phyloP scores from a whole-genome alignment of 371 early-diverging fungal species.

The Mortierella sp. region DNA sequence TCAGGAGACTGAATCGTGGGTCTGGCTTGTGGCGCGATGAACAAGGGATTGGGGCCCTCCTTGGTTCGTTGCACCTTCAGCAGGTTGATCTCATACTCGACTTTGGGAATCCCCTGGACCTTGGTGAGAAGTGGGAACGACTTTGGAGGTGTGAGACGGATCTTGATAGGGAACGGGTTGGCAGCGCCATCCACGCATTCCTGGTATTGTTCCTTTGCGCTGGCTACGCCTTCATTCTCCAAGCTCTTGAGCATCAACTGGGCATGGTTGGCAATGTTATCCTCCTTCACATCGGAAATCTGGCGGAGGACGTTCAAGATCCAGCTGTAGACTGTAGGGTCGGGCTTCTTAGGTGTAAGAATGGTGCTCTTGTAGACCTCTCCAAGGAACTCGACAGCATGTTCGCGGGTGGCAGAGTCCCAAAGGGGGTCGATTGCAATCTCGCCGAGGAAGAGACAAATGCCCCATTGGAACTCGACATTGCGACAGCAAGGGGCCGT shows the following conservation, averaged over 20 bases:
- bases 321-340: background rate
- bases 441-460: background rate
- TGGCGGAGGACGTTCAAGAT: constrained; percentile 9
- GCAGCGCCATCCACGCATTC: background rate
- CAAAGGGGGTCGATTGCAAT: background rate
- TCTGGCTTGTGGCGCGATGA: constrained; percentile 3
- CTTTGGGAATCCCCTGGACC: constrained; percentile 4
- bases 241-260: constrained; percentile 2
- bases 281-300: background rate
- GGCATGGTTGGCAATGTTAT: background rate
- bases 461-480: constrained; percentile 4
- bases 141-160: background rate
- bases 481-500: background rate
- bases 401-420: background rate
- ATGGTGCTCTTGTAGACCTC: background rate
- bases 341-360: background rate
- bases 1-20: constrained; percentile 8
- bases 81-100: background rate
- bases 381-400: constrained; percentile 7
- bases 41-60: background rate
- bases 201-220: background rate
- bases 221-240: background rate
- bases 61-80: background rate
- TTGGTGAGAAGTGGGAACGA: constrained; percentile 9
- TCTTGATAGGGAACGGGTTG: background rate